A percentile compares a stretch with the other conserved stretches of the same genome.
Conservation (phyloP, 2,329 filamentous ascomycete genomes). For the Whalleya microplaca region DNA sequence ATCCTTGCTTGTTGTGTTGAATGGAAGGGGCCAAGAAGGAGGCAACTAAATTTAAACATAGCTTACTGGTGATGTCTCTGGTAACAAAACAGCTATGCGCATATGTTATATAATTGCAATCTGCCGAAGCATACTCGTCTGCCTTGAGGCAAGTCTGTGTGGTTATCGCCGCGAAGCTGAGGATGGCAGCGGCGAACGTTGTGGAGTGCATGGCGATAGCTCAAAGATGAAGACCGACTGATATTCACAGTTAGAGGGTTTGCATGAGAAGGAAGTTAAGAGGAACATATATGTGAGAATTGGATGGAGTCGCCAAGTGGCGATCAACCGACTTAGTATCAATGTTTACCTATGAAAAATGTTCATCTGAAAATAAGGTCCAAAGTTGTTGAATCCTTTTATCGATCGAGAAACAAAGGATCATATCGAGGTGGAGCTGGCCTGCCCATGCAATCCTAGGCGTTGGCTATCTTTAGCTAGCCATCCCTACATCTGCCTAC, state of each 20-base stretch:
- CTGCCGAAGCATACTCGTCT: background rate
- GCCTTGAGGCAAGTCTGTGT: background rate
- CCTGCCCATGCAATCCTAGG: too few species aligned
- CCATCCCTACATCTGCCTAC: too few species aligned
- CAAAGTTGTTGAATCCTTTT: too few species aligned
- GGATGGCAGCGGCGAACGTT: background rate
- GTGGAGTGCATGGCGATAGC: background rate
- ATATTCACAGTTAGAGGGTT: background rate
- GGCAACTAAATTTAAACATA: background rate
- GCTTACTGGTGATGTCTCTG: background rate
- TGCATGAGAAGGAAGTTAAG: background rate
- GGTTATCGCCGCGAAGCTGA: background rate
- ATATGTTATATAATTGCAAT: background rate
- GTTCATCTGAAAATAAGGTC: background rate
- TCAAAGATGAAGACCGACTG: background rate
- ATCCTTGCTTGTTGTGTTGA: background rate
- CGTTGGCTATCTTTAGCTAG: too few species aligned
- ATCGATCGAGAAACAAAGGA: too few species aligned
- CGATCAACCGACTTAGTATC: background rate
- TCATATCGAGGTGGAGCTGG: too few species aligned
- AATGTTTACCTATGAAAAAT: background rate
- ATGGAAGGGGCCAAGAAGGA: background rate
- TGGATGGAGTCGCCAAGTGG: background rate
- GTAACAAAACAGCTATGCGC: background rate
- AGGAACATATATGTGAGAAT: background rate